Evolutionary conservation across 305 asterid genomes (phyloP), one percentile per base, ranked within the genome.

Genomic region (Fraxinus dipetala): DNA sequence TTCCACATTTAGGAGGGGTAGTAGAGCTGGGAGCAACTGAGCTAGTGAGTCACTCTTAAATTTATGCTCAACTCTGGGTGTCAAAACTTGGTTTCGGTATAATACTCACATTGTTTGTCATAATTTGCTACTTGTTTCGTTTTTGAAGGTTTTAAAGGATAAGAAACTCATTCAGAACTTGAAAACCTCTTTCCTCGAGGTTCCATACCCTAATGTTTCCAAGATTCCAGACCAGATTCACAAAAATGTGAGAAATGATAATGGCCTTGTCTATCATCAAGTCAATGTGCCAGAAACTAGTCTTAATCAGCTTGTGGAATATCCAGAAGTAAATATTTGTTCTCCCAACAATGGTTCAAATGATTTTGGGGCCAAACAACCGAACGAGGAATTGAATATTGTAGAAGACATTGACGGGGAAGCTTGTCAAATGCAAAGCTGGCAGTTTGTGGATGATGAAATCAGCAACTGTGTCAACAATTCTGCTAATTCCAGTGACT

Each of bases 11-110:
- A 76, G 97, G 91, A 79, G 98, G 98, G 11, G 91, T 89, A 14
- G 82, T 92, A 14, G 98, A 94, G 89, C 91, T 94, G 20, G 98
- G 98, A 77, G 87, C 90, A 20, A 90, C 97, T 6, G 95, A 94
- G 78, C 88, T 83, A 54, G 97, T 92, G 88, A 82, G 96, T 32
- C 67, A 13, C 43, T 74, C 11, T 76, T 67, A 14, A 54, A 30
- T 54, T 56, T 20, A 16, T 54, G 0, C 69, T 56, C 38, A 3
- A 54, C 51, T 54, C 11, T 54, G 16, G 28, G 32, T 76, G 73
- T 72, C 56, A 40, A 73, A 48, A 84, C 1, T 18, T 72, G 74
- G 36, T 67, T 67, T 5, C 24, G 16, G 61, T 51, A 51, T 1
- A 6, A 51, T 16, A 16, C 63, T 51, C 9, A 51, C 63, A 51